phyloP scores from a whole-genome alignment of 208 protist species.

The Porcisia hertigi region DNA sequence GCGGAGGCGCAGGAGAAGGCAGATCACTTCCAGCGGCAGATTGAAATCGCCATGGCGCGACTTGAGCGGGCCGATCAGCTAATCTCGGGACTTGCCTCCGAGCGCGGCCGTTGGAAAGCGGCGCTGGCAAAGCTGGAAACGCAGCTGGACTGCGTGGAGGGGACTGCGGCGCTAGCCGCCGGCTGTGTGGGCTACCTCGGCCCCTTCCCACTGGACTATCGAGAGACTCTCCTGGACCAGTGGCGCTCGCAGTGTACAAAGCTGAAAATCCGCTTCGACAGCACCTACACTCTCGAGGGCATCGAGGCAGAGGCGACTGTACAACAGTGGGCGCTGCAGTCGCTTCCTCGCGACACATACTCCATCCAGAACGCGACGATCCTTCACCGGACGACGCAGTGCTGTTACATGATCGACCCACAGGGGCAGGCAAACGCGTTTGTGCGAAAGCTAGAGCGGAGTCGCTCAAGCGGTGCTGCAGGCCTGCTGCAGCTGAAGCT shows the following conservation, averaged over 20 bases:
- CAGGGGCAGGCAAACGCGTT: conserved; percentile 95
- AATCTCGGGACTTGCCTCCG: conserved; percentile 82
- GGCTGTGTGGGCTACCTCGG: conserved; percentile 92
- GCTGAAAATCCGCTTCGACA: conserved; percentile 63
- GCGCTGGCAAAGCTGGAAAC: conserved; percentile 65
- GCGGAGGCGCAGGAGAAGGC: conserved; percentile 79
- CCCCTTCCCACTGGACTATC: conserved; percentile 85
- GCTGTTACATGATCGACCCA: conserved; percentile 94
- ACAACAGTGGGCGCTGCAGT: conserved; percentile 93
- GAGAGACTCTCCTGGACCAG: conserved; percentile 53
- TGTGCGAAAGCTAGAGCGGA: conserved; percentile 88
- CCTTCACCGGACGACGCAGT: conserved; percentile 77
- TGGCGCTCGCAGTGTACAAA: conserved; percentile 71
- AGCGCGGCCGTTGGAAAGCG: conserved; percentile 76
- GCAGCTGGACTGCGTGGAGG: conserved; percentile 64
- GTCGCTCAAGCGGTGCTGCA: conserved; percentile 51
- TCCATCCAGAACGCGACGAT: conserved; percentile 93
- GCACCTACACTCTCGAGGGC: conserved; percentile 78
- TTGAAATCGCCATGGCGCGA: conserved; percentile 79
- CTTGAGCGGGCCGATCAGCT: conserved; percentile 87
- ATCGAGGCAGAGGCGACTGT: conserved; percentile 90
- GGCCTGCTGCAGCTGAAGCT: conserved; percentile 91
- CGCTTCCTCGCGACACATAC: conserved; percentile 93
- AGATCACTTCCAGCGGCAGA: conserved; percentile 84
- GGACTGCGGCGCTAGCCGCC: conserved; percentile 81